phyloP scores from a whole-genome alignment of 495 filamentous ascomycete species.

The Daldinia bambusicola region DNA sequence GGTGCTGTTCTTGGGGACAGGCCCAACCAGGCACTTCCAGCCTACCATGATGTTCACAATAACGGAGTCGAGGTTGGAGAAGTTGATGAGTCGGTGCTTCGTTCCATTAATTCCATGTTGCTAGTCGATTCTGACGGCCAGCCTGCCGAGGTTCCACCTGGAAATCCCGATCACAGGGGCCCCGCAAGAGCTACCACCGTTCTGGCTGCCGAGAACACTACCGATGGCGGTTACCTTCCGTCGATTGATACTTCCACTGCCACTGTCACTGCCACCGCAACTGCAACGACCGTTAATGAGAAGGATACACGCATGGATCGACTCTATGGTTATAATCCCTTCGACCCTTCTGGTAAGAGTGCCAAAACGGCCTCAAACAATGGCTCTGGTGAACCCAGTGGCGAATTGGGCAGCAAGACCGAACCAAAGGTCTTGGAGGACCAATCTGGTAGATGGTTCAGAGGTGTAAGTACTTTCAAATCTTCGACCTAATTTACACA shows the following conservation, averaged over 20 bases:
- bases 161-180: background rate
- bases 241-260: background rate
- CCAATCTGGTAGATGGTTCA: conserved; percentile 4
- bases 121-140: background rate
- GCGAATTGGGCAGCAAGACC: no score
- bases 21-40: background rate
- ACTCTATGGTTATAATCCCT: background rate
- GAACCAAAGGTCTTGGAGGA: background rate
- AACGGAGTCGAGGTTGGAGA: background rate
- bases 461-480: conserved; percentile 20
- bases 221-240: background rate
- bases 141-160: background rate
- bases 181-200: background rate
- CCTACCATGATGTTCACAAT: background rate
- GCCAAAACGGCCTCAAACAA: background rate
- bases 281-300: background rate
- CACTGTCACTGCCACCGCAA: background rate
- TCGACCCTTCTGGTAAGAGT: background rate
- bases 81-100: background rate
- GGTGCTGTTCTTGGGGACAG: background rate
- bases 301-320: background rate
- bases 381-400: background rate
- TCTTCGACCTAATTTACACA: background rate
- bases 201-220: background rate
- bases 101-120: background rate